Base-by-base conservation (phyloP, 2,329 filamentous ascomycete species). In the Moelleriella libera region DNA sequence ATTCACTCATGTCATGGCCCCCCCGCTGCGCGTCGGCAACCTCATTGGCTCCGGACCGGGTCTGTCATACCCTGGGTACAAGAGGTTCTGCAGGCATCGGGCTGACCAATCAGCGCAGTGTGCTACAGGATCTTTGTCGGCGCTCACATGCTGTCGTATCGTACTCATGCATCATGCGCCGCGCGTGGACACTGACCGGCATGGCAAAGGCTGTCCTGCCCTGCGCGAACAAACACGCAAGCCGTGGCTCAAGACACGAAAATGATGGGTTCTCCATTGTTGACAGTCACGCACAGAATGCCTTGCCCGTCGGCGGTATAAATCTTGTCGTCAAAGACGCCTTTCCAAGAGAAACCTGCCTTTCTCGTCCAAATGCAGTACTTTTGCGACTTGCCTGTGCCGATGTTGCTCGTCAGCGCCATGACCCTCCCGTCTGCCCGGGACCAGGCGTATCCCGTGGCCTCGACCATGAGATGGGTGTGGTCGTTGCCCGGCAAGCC, bases 381-480 rank as follows among this genome's bases (percentile, higher is more conserved):
- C 34, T 64, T 58, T 4, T 55, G 58, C 37, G 58, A 65, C 28
- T 60, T 63, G 1, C 61, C 63, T 40, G 57, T 54, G 3, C 70
- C 69, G 12, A 62, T 57, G 48, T 72, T 72, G 43, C 63, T 68
- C 2, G 69, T 72, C 39, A 72, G 56, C 6, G 68, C 69, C 44
- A 72, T 58, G 12, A 73, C 59, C 43, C 66, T 62, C 6, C 69
- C 68, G 10, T 59, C 60, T 1, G 61, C 67, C 12, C 69, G 65
- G 48, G 65, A 66, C 61, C 67, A 73, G 3, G 68, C 69, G 50
- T 73, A 72, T 0, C 63, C 68, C 10, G 60, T 66, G 43, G 57
- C 52, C 6, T 62, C 59, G 0, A 67, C 63, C 49, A 70, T 68
- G 2, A 72, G 51, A 48, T 71, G 67, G 5, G 54, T 57, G 43